Evolutionary conservation across 768 basidiomycete species (phyloP), one percentile per base, ranked within the genome.

Genomic region (Ramaria sp.): DNA sequence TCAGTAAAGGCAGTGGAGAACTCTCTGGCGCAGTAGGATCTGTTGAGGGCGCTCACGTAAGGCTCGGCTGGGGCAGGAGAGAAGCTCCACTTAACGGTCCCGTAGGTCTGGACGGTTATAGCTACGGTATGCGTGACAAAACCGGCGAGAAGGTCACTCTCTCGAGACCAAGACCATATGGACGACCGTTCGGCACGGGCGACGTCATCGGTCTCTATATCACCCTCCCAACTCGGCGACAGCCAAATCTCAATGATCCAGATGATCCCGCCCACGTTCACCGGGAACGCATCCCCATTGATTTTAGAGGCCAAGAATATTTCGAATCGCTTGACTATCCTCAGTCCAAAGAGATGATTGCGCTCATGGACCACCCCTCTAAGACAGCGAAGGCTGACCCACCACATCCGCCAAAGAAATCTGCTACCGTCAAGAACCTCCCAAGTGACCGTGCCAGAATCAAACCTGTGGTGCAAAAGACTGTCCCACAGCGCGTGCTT

Each of bases 121-220:
- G 85, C 60, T 98, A 98, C 65, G 91, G 86, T 6, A 78, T 84
- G 63, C 82, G 95, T 51, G 96, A 99, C 77, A 91, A 84, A 63
- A 85, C 84, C 0, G 95, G 96, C 12, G 91, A 98, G 60, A 93
- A 90, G 70, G 84, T 95, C 43, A 85, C 87, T 1, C 72, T 93
- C 10, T 90, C 93, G 1, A 79, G 89, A 46, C 86, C 86, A 12
- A 79, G 82, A 47, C 76, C 84, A 7, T 98, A 96, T 64, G 91
- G 88, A 4, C 69, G 72, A 34, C 62, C 81, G 0, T 95, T 88
- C 66, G 75, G 74, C 53, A 78, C 91, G 1, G 92, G 92, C 6
- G 91, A 97, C 69, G 85, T 93, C 19, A 73, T 98, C 48, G 96
- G 96, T 22, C 85, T 98, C 81, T 89, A 94, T 68, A 90, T 99